Percentiles rank a stretch among this genome's conserved stretches.
Evolutionary conservation across 2,329 filamentous ascomycete species (phyloP).

Genomic region (Neonectria coccinea): DNA sequence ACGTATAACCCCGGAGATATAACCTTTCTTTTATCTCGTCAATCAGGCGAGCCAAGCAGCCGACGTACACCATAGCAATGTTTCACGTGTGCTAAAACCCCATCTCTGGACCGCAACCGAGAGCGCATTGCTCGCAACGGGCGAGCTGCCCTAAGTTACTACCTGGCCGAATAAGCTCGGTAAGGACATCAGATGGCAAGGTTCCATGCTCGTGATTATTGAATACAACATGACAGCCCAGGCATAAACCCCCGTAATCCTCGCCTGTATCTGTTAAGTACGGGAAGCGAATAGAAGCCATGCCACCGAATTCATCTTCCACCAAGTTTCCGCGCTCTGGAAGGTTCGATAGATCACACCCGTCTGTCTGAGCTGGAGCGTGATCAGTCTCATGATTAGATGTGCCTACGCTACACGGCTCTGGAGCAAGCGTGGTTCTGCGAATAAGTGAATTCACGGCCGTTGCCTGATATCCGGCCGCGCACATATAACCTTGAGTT

Average conservation of each 20-base stretch:
- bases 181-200: too few relatives aligned
- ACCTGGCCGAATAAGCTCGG: background rate
- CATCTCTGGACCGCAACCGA: background rate
- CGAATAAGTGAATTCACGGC: too few relatives aligned
- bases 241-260: background rate
- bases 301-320: background rate
- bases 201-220: too few relatives aligned
- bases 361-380: too few relatives aligned
- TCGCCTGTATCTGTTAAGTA: background rate
- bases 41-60: too few relatives aligned
- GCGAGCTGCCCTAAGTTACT: background rate
- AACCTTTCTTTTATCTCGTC: too few relatives aligned
- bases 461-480: too few relatives aligned
- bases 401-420: too few relatives aligned
- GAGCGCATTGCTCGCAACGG: background rate
- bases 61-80: background rate
- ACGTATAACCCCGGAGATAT: too few relatives aligned
- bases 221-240: background rate
- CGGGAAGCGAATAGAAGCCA: background rate
- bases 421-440: too few relatives aligned
- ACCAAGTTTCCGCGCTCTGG: background rate
- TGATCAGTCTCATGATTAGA: too few relatives aligned
- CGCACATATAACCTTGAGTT: too few relatives aligned
- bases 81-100: background rate
- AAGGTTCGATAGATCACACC: background rate